Conservation (phyloP, 2,329 filamentous ascomycete species). For the Ophiognomonia clavigignenti-juglandacearum region DNA sequence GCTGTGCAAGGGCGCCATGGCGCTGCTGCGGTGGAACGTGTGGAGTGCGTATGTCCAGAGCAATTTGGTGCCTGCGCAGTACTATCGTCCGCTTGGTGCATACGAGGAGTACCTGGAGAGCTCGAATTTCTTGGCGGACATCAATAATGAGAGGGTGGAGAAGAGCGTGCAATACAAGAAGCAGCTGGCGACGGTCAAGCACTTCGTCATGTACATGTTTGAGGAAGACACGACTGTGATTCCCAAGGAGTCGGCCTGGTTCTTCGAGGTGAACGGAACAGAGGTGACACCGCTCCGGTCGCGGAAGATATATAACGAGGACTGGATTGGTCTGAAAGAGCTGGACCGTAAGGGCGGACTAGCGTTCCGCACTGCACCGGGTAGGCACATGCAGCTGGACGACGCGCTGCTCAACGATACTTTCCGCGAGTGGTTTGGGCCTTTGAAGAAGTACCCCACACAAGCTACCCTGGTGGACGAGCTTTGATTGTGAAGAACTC, state of each 20-base stretch:
- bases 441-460: conserved; percentile 31
- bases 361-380: conserved; percentile 67
- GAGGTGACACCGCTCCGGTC: conserved; percentile 64
- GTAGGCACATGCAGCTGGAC: conserved; percentile 77
- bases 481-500: conserved; percentile 1
- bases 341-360: conserved; percentile 77
- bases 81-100: conserved; percentile 72
- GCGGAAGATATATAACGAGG: conserved; percentile 73
- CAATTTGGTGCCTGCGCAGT: conserved; percentile 86
- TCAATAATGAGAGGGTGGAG: conserved; percentile 80
- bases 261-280: conserved; percentile 75
- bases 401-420: conserved; percentile 61
- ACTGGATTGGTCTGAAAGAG: conserved; percentile 83
- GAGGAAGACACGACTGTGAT: conserved; percentile 79
- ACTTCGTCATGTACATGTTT: conserved; percentile 87
- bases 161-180: conserved; percentile 73
- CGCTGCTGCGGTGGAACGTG: conserved; percentile 71
- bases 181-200: conserved; percentile 65
- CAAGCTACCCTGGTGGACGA: conserved; percentile 10
- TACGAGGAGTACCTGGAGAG: conserved; percentile 69
- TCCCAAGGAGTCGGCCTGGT: conserved; percentile 89
- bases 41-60: conserved; percentile 77
- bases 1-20: conserved; percentile 76
- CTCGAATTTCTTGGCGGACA: conserved; percentile 87
- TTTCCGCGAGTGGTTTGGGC: conserved; percentile 64